Percentiles rank a stretch among this genome's conserved stretches.
phyloP scores from a whole-genome alignment of 139 green algal genomes.

The Picochlorum sp. region DNA sequence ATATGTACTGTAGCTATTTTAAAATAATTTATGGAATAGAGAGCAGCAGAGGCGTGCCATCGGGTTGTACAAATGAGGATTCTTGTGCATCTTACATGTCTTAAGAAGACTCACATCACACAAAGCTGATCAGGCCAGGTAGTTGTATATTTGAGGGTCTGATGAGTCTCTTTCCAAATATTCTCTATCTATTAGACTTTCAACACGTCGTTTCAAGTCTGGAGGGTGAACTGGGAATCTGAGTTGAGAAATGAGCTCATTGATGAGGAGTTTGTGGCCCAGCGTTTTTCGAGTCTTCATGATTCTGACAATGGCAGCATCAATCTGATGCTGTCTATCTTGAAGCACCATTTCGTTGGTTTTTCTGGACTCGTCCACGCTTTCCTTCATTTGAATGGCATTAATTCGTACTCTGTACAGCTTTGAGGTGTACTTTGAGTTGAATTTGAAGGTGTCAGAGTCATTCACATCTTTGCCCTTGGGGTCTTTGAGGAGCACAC shows the following conservation, averaged over 20 bases:
- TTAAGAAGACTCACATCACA: constrained; percentile 80
- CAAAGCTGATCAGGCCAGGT: constrained; percentile 24
- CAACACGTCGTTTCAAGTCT: constrained; percentile 97
- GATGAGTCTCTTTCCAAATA: constrained; percentile 84
- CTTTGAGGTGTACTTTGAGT: constrained; percentile 65
- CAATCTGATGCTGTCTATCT: constrained; percentile 90
- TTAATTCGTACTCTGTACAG: constrained; percentile 95
- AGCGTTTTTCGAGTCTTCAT: constrained; percentile 97
- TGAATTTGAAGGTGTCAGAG: constrained; percentile 81
- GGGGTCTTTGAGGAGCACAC: constrained; percentile 83
- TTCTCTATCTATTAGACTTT: constrained; percentile 96
- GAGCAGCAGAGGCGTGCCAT: no score
- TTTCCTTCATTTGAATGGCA: constrained; percentile 94
- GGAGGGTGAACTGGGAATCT: constrained; percentile 79
- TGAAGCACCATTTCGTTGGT: constrained; percentile 82
- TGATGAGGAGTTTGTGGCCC: constrained; percentile 86
- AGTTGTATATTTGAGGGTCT: constrained; percentile 46
- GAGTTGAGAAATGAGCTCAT: constrained; percentile 86
- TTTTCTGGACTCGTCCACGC: constrained; percentile 84
- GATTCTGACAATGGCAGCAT: constrained; percentile 94
- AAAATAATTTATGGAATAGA: no score
- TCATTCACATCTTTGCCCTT: constrained; percentile 77
- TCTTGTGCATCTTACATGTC: constrained; percentile 95
- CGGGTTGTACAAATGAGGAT: constrained; percentile 78
- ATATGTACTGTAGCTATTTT: no score